Base-by-base conservation (phyloP, 2,329 filamentous ascomycete species). In the Colletotrichum eleusines region DNA sequence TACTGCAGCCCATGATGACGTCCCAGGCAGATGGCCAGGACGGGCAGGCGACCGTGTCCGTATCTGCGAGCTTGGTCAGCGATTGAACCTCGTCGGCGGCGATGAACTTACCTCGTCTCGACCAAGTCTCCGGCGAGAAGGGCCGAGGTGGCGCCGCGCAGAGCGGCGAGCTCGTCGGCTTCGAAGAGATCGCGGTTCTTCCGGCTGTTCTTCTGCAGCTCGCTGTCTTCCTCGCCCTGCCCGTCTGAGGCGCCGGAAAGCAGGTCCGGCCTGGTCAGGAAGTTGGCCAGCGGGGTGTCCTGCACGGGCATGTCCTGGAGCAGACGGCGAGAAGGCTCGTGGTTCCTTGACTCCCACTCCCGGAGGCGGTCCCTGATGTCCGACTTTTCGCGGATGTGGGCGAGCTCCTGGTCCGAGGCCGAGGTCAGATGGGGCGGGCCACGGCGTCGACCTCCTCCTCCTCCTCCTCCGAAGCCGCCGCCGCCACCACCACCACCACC, bases 21-120 rank as follows among this genome's bases (percentile, higher is more conserved):
- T 18, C 87, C 87, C 9, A 90, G 79, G 73, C 85, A 88, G 54
- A 90, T 76, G 16, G 83, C 88, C 54, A 90, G 79, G 20, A 87
- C 72, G 5, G 85, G 84, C 26, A 84, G 78, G 33, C 85, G 80
- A 14, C 82, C 83, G n/a, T 79, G 77, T 11, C 78, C 74, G 38
- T 77, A 77, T 44, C 80, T 81, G 65, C 26, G n/a, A 28, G 44
- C 11, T n/a, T 16, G 48, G 63, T 71, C 14, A 74, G 72, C 31
- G 26, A 14, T n/a, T 44, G 18, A 20, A 5, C 8, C 20, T 33
- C 28, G 5, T 38, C 14, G 3, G 26, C 16, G n/a, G 6, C 5
- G 18, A 20, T 40, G 5, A 31, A 40, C 76, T 61, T 72, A 84
- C 82, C 77, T 81, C 70, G 88, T 74, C 74, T 89, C 87, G 31